Conservation (phyloP, 2,329 filamentous ascomycete species). For the Pezicula neosporulosa region DNA sequence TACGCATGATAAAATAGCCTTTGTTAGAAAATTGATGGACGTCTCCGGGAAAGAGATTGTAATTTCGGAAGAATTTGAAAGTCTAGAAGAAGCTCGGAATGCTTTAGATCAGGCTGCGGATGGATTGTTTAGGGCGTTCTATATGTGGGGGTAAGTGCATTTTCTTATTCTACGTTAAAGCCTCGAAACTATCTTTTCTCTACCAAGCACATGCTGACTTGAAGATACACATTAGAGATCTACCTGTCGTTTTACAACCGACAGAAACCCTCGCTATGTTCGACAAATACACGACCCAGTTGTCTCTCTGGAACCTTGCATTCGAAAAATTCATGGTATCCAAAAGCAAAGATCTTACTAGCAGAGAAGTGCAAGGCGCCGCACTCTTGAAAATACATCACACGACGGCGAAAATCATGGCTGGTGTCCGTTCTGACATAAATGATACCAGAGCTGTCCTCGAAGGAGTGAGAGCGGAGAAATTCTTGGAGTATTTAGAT, state of each 20-base stretch:
- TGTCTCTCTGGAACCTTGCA: constrained; percentile 18
- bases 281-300: constrained; percentile 4
- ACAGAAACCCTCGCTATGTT: constrained; percentile 3
- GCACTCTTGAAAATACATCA: constrained; percentile 27
- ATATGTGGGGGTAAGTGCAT: constrained; percentile 12
- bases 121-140: constrained; percentile 21
- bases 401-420: constrained; percentile 19
- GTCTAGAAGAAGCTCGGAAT: constrained; percentile 18
- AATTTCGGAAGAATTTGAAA: constrained; percentile 13
- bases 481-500: constrained; percentile 8
- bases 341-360: constrained; percentile 14
- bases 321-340: constrained; percentile 23
- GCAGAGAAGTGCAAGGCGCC: constrained; percentile 23
- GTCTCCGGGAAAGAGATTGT: constrained; percentile 3
- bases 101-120: constrained; percentile 17
- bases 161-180: constrained; percentile 8
- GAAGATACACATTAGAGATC: constrained; percentile 3
- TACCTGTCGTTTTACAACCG: constrained; percentile 6
- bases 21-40: constrained; percentile 14
- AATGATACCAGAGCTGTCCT: constrained; percentile 6
- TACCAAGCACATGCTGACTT: constrained; percentile 6
- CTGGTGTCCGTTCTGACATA: constrained; percentile 5
- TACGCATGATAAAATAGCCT: constrained; percentile 10
- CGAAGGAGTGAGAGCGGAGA: constrained; percentile 4
- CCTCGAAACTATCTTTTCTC: constrained; percentile 8